These are phyloP conservation scores for Leptodermis oblonga DNA, from an alignment of 257 asterid species.

Conservation along the genomic window DNA sequence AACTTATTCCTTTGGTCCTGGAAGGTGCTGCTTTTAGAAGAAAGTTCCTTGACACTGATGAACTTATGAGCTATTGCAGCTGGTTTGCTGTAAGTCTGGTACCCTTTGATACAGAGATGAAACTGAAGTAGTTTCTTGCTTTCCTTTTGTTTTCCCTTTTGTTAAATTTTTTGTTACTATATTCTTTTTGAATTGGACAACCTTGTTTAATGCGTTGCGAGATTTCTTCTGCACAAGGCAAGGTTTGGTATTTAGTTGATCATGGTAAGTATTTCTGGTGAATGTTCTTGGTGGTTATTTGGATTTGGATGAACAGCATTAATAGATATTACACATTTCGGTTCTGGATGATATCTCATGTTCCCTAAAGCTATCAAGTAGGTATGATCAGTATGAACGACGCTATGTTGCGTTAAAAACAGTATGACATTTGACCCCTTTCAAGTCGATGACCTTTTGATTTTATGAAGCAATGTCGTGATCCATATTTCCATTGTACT, in stretches of 20 bases:
- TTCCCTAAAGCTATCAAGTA: not conserved
- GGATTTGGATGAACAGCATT: not conserved
- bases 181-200: not conserved
- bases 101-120: conserved; percentile 7
- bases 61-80: conserved; percentile 96
- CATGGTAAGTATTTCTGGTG: not conserved
- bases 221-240: not conserved
- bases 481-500: not conserved
- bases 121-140: not conserved
- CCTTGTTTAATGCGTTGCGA: not conserved
- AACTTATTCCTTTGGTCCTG: conserved; percentile 75
- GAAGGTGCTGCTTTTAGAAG: conserved; percentile 93
- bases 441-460: not conserved
- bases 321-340: not conserved
- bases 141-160: not conserved
- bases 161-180: not conserved
- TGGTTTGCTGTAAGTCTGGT: conserved; percentile 89
- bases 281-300: not conserved
- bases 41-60: conserved; percentile 84
- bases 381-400: not conserved
- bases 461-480: not conserved
- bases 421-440: not conserved
- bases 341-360: not conserved
- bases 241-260: not conserved
- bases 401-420: not conserved